These are phyloP conservation scores for Linum usitatissimum DNA, from an alignment of 345 rosid species.

Conservation along the genomic window DNA sequence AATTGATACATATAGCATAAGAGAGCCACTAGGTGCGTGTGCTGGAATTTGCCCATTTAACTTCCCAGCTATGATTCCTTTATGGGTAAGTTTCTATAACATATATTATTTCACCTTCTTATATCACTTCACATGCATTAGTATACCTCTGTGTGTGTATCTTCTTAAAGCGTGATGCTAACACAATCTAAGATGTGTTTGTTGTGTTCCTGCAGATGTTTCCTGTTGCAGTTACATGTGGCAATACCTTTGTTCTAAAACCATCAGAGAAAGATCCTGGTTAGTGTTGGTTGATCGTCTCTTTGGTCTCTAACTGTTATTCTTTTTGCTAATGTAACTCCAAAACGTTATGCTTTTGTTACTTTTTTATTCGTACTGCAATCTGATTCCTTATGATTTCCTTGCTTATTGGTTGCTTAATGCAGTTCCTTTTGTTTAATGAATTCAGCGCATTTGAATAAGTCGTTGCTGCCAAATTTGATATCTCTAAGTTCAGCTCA, in stretches of 20 bases:
- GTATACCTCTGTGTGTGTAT: background rate
- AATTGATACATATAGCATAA: constrained; percentile 80
- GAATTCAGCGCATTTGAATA: background rate
- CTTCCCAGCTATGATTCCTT: constrained; percentile 99
- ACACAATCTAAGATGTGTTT: constrained; percentile 4
- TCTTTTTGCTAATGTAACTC: background rate
- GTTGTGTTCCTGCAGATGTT: constrained; percentile 66
- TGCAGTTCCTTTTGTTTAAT: background rate
- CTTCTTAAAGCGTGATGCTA: constrained; percentile 1
- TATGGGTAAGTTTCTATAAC: constrained; percentile 50
- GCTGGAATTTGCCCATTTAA: constrained; percentile 98
- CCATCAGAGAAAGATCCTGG: constrained; percentile 99
- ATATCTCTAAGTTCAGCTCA: background rate
- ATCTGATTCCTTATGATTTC: background rate
- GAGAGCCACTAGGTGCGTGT: constrained; percentile 96
- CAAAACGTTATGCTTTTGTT: background rate
- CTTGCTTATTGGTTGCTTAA: background rate
- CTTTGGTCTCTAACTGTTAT: background rate
- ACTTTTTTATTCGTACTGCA: too few relatives aligned
- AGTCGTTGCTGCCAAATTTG: background rate
- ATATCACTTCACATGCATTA: background rate
- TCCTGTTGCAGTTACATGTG: constrained; percentile 87
- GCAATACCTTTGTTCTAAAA: constrained; percentile 84
- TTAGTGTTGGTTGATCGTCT: constrained; percentile 16
- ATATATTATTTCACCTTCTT: background rate